Conservation (phyloP, 2,329 filamentous ascomycete genomes). For the Nothophaeocryptopus gaeumannii region DNA sequence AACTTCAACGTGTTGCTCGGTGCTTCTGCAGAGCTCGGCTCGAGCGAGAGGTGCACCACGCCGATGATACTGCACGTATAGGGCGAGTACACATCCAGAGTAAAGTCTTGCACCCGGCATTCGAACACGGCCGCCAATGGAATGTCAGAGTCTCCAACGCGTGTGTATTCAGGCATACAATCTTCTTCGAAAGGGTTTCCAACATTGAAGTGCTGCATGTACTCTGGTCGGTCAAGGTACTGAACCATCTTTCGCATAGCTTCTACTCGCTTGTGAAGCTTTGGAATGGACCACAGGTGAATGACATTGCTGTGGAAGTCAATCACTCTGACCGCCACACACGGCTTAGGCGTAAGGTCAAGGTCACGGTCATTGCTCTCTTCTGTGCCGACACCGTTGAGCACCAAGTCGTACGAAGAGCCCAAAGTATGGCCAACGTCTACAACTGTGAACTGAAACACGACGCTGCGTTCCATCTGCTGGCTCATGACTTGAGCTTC, state of each 20-base stretch:
- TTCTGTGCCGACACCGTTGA: constrained; percentile 85
- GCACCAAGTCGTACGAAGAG: constrained; percentile 93
- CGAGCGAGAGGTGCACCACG: constrained; percentile 83
- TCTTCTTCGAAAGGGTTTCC: constrained; percentile 91
- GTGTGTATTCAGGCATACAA: constrained; percentile 86
- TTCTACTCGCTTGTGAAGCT: constrained; percentile 80
- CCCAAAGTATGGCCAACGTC: constrained; percentile 83
- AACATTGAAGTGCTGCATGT: constrained; percentile 85
- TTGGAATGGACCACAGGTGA: constrained; percentile 91
- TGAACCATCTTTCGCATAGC: constrained; percentile 97
- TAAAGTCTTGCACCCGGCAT: constrained; percentile 89
- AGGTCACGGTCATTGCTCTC: constrained; percentile 69
- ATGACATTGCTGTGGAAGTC: constrained; percentile 85
- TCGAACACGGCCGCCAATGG: constrained; percentile 91
- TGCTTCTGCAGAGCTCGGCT: constrained; percentile 88
- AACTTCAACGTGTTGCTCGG: constrained; percentile 93
- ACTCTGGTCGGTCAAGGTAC: constrained; percentile 92
- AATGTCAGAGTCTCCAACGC: constrained; percentile 89
- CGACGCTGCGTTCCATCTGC: constrained; percentile 85
- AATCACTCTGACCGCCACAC: constrained; percentile 82
- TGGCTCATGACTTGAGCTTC: constrained; percentile 98
- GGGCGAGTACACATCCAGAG: constrained; percentile 83
- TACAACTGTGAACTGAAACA: constrained; percentile 92
- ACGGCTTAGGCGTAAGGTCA: constrained; percentile 80
- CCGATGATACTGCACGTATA: constrained; percentile 89